Evolutionary conservation across 1,284 basidiomycete species (phyloP), one percentile per base, ranked within the genome.

Genomic region (Abortiporus biennis): DNA sequence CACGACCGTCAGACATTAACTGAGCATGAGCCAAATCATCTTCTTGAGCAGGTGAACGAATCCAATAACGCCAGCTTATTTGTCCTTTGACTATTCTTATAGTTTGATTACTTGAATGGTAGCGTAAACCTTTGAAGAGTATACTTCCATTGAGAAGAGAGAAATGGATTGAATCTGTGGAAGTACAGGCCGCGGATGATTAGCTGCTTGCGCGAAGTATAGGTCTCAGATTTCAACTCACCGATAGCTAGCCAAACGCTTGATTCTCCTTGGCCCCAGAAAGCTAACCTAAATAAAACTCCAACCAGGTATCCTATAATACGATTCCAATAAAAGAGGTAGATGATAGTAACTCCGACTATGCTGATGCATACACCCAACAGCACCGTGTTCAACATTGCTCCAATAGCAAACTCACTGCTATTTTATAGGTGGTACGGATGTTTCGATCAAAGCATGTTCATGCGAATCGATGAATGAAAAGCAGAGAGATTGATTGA

Each of bases 21-120:
- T 70, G 72, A 19, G 74, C 68, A 34, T 75, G 70, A 43, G 74
- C 69, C 27, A 86, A 63, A 50, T 87, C 83, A 43, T 82, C 72
- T 48, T 78, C 80, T 17, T 73, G 72, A 4, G 77, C 77, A 6
- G 73, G 88, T 55, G 58, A 72, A 45, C 90, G 79, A 42, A 91
- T 76, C 93, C 93, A 97, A 61, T 93, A 96, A 47, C 89, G 72
- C 89, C 92, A 96, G 50, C 85, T 85, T 38, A 96, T 62, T 56
- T 91, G 80, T 2, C 82, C 85, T 60, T 90, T 89, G 40, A 91
- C 76, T 38, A 91, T 75, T 46, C 79, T 79, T 36, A 93, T 71
- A 6, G 86, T 89, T 60, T 94, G 85, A 62, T 93, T 95, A 55
- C 88, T 87, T 1, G 90, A 92, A 61, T 94, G 80, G 58, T 95